A percentile compares a stretch with the other conserved stretches of the same genome.
Evolutionary conservation across 1,284 basidiomycete species (phyloP).

Genomic region (Farysia itapuensis): DNA sequence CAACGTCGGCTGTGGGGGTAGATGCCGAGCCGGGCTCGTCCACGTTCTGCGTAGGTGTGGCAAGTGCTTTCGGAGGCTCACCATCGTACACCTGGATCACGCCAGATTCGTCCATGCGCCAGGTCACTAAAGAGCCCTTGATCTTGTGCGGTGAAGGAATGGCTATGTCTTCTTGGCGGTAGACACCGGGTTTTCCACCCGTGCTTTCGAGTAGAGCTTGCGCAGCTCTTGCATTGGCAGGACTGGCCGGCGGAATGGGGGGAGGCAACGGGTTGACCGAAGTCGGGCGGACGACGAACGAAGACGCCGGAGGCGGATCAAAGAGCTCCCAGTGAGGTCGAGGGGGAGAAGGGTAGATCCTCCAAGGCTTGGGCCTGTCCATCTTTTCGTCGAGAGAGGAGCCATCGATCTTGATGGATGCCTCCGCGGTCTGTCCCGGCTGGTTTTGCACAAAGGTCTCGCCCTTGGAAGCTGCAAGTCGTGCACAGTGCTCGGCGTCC

Average conservation of each 20-base stretch:
- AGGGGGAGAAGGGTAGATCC: conserved; percentile 57
- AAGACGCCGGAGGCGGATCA: conserved; percentile 53
- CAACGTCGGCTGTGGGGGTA: conserved; percentile 2
- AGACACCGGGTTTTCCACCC: conserved; percentile 56
- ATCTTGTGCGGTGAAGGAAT: conserved; percentile 37
- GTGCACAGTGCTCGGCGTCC: conserved; percentile 57
- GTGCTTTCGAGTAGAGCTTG: conserved; percentile 54
- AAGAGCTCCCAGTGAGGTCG: conserved; percentile 59
- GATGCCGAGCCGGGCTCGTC: conserved; percentile 15
- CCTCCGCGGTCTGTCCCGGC: conserved; percentile 10
- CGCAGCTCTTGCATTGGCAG: conserved; percentile 55
- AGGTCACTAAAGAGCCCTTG: conserved; percentile 30
- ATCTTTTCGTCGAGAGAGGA: conserved; percentile 25
- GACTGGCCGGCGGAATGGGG: conserved; percentile 53
- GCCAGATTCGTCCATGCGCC: conserved; percentile 50
- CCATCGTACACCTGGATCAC: conserved; percentile 54
- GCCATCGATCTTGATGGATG: conserved; percentile 53
- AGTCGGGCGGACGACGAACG: conserved; percentile 49
- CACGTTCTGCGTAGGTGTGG: conserved; percentile 17
- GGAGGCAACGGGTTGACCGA: conserved; percentile 49
- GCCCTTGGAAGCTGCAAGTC: conserved; percentile 9
- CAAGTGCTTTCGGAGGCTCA: conserved; percentile 13
- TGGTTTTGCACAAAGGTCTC: conserved; percentile 1
- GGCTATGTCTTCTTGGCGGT: conserved; percentile 36
- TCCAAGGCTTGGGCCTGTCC: conserved; percentile 52